A percentile compares a stretch with the other conserved stretches of the same genome.
phyloP scores from a whole-genome alignment of 2,329 filamentous ascomycete species.

The Rugonectria rugulosa region DNA sequence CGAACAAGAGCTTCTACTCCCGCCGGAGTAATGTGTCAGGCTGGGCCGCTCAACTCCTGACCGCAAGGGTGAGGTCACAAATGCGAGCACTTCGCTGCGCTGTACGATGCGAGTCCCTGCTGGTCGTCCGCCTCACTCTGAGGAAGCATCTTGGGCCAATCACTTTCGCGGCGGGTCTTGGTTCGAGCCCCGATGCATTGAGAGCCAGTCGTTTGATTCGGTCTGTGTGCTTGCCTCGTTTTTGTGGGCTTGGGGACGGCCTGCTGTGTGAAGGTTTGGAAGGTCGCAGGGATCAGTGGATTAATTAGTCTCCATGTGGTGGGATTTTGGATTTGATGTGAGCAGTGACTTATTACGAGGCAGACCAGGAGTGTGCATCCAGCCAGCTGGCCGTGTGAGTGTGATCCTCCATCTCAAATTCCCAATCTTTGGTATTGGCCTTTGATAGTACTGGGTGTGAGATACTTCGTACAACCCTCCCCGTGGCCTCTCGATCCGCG shows the following conservation, averaged over 20 bases:
- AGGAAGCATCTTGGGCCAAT: conserved; percentile 33
- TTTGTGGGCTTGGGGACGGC: conserved; percentile 22
- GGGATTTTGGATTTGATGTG: background rate
- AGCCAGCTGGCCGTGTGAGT: conserved; percentile 15
- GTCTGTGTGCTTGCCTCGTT: conserved; percentile 40
- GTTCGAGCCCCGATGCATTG: conserved; percentile 27
- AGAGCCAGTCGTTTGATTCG: conserved; percentile 37
- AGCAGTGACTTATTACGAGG: background rate
- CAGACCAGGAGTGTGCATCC: background rate
- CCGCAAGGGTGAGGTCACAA: background rate
- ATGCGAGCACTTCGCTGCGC: conserved; percentile 9
- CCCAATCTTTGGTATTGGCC: background rate
- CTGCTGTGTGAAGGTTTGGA: conserved; percentile 1
- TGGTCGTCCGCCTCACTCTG: conserved; percentile 39
- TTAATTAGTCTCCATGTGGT: conserved; percentile 8
- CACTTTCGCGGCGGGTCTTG: conserved; percentile 27
- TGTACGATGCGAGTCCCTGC: background rate
- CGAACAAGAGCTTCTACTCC: background rate
- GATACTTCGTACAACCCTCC: too few species aligned
- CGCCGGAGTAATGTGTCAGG: background rate
- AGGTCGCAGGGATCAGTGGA: conserved; percentile 9
- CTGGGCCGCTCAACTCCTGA: background rate
- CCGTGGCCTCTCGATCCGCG: conserved; percentile 11
- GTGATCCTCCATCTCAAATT: conserved; percentile 15
- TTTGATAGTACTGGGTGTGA: too few species aligned